These are phyloP conservation scores for Diospyros kaki DNA, from an alignment of 148 eudicot species.

Conservation along the genomic window DNA sequence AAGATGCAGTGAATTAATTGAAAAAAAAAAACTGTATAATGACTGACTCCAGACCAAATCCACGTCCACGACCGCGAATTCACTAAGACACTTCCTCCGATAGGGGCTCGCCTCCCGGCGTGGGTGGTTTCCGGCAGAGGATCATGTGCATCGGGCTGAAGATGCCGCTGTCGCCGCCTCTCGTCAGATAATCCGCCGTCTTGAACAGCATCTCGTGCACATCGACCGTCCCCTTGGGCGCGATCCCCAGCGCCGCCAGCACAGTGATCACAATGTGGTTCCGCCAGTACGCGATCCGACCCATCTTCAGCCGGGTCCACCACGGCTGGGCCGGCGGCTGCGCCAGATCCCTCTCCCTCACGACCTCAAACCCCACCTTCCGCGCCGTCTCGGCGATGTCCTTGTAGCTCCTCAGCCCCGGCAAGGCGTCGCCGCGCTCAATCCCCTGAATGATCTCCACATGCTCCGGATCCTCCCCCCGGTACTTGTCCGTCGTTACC, in stretches of 20 bases:
- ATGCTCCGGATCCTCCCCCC: slow-evolving; percentile 28
- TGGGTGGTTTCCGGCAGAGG: slow-evolving; percentile 48
- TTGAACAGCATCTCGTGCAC: slow-evolving; percentile 56
- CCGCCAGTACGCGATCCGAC: slow-evolving; percentile 46
- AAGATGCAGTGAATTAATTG: too few species aligned
- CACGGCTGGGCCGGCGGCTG: slow-evolving; percentile 43
- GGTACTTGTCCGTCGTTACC: slow-evolving; percentile 44
- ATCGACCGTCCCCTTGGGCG: slow-evolving; percentile 53
- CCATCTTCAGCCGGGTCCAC: slow-evolving; percentile 60
- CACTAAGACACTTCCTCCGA: neutral
- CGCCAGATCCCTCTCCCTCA: slow-evolving; percentile 41
- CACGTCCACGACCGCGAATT: too few species aligned
- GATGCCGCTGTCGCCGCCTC: slow-evolving; percentile 49
- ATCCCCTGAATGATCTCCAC: slow-evolving; percentile 45
- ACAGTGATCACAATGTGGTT: slow-evolving; percentile 38
- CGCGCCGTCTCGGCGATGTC: slow-evolving; percentile 35
- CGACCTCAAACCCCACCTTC: slow-evolving; percentile 44
- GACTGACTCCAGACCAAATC: too few species aligned
- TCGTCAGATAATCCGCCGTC: slow-evolving; percentile 40
- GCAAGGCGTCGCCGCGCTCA: slow-evolving; percentile 46
- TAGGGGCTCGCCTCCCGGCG: neutral
- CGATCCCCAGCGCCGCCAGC: slow-evolving; percentile 36
- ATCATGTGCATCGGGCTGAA: slow-evolving; percentile 57
- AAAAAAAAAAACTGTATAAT: too few species aligned
- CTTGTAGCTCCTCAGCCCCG: slow-evolving; percentile 34